Base-by-base conservation (phyloP, 2,329 filamentous ascomycete species). In the Diaporthe sp. region DNA sequence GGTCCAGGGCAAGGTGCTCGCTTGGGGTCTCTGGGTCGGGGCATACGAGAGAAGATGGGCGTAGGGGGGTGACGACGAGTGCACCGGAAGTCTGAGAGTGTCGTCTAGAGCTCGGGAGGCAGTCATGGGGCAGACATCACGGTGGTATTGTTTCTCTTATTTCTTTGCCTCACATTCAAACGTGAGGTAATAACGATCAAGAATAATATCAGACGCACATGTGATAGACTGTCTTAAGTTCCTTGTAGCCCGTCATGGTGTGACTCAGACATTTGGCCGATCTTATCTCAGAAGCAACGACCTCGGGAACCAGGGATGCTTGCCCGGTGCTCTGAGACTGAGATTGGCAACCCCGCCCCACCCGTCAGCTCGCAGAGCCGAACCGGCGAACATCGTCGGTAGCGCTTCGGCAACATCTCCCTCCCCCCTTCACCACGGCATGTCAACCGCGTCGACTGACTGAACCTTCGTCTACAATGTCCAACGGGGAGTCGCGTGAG, bases 21-120 rank as follows among this genome's bases (percentile, higher is more conserved):
- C 82, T 3, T 90, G 88, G 88, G 89, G 88, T 0, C 79, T 82
- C 69, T 89, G 87, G 87, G 80, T 85, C 69, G 88, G 85, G 2
- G 80, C 82, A 31, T 87, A 83, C 77, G 87, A 89, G 80, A 84
- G 85, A 57, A 83, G 80, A 61, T 85, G 84, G 82, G 37, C 77
- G 55, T 79, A 55, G 25, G 4, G 9, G 44, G 25, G 9, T 19
- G 6, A 15, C 19, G 34, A 37, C 3, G 12, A 7, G n/a, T 62
- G n/a, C 39, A 42, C 58, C 10, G 6, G 22, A 61, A 61, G 58
- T 28, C n/a, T 28, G 6, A 25, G 13, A 37, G 57, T 59, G 57
- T 39, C 8, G 37, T 59, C 53, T 28, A 25, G 25, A 31, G 53
- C 53, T 55, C 25, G 13, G 5, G 25, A 28, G 25, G 7, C 10